These are phyloP conservation scores for Pythium insidiosum DNA, from an alignment of 352 stramenopile genomes.

Conservation along the genomic window DNA sequence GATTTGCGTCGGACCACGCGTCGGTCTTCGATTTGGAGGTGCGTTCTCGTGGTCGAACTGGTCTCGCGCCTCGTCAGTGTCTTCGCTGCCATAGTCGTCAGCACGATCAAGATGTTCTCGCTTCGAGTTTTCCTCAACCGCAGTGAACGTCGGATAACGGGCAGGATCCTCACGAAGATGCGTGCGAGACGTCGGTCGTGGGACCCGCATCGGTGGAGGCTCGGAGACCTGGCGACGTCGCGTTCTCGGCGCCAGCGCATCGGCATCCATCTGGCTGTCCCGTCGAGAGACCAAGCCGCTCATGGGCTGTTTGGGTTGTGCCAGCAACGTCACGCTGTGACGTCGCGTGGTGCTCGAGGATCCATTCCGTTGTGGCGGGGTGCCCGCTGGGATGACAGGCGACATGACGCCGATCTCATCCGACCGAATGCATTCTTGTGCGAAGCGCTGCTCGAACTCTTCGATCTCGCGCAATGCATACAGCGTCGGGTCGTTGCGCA, in stretches of 20 bases:
- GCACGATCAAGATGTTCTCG: too few relatives aligned
- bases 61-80: not conserved
- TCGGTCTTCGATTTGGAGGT: constrained; percentile 1
- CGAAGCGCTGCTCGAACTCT: constrained; percentile 14
- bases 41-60: constrained; percentile 5
- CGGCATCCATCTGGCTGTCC: constrained; percentile 8
- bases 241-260: not conserved
- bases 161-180: too few relatives aligned
- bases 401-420: constrained; percentile 10
- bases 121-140: too few relatives aligned
- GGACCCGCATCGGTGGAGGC: not conserved
- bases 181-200: not conserved
- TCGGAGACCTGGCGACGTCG: constrained; percentile 9
- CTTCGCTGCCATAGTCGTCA: not conserved
- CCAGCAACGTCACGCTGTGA: too few relatives aligned
- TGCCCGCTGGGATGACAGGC: too few relatives aligned
- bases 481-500: constrained; percentile 36
- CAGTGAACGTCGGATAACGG: too few relatives aligned
- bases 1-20: too few relatives aligned
- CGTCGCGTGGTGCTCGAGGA: too few relatives aligned
- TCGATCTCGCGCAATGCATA: constrained; percentile 38
- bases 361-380: too few relatives aligned
- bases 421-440: constrained; percentile 7
- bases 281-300: too few relatives aligned
- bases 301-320: too few relatives aligned